Evolutionary conservation across 441 rosid species (phyloP), one percentile per base, ranked within the genome.

Genomic region (Rhodomyrtus psidioides): DNA sequence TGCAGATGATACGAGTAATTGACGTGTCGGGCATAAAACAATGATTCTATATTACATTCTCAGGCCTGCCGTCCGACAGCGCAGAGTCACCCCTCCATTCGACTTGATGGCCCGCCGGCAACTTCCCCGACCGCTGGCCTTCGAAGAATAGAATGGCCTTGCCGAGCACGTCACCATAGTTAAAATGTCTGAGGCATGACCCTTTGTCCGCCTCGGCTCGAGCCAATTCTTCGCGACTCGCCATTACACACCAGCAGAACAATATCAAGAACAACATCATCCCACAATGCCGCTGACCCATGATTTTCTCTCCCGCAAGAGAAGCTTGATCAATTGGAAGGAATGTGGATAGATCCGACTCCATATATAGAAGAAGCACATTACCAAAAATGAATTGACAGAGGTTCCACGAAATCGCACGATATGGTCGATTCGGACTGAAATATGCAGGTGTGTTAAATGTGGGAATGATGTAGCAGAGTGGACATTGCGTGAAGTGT

Each of bases 121-220:
- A 91, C 83, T 89, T 88, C 57, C 99, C 99, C 1, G 98, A 95
- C 44, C 99, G 92, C 87, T 96, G 99, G 81, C 97, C 98, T 89
- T 95, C 95, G 56, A 93, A 94, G 91, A 95, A 96, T 86, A 95
- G 84, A 84, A 95, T 93, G 42, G 97, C 91, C 83, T 95, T 96
- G 85, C 84, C 84, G 13, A 96, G 93, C 55, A 96, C 98, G 83
- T 93, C 93, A 42, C 88, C 88, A 84, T 95, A 95, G 88, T 88
- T 88, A 82, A 87, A 85, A 88, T 91, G 88, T 81, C 88, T 51
- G 60, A 86, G 85, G 87, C 88, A 59, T n/a, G 56, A 49, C 27
- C 23, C 65, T 56, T 87, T 85, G 58, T 82, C 85, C 44, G 85
- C 90, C 49, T 83, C 23, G 82, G 88, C 84, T 76, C 2, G 49